Percentiles rank a stretch among this genome's conserved stretches.
Conservation (phyloP, 441 rosid genomes). For the Geranium incanum region DNA sequence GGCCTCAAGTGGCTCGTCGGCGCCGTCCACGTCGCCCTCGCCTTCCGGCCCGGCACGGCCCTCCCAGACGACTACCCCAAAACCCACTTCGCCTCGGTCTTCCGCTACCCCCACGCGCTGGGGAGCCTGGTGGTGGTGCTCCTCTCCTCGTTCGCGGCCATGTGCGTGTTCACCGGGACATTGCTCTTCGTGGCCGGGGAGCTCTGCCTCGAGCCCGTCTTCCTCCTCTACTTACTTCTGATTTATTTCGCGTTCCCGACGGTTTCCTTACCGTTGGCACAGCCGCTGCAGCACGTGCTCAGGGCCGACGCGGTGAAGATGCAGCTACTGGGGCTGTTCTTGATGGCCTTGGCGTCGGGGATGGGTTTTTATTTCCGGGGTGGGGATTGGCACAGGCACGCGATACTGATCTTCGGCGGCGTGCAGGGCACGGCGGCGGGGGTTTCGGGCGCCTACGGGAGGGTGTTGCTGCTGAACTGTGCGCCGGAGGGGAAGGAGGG, state of each 20-base stretch:
- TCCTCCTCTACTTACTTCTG: slow-evolving; percentile 36
- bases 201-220: slow-evolving; percentile 35
- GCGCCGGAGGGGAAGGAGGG: slow-evolving; percentile 50
- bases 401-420: slow-evolving; percentile 35
- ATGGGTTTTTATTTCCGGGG: slow-evolving; percentile 36
- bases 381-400: slow-evolving; percentile 31
- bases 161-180: slow-evolving; percentile 46
- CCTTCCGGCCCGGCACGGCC: slow-evolving; percentile 25
- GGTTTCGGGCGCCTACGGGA: slow-evolving; percentile 37
- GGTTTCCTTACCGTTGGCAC: slow-evolving; percentile 37
- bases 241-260: slow-evolving; percentile 42
- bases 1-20: slow-evolving; percentile 52
- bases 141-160: slow-evolving; percentile 43
- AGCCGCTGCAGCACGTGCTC: slow-evolving; percentile 33
- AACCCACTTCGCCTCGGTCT: slow-evolving; percentile 30
- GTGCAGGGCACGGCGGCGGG: slow-evolving; percentile 45
- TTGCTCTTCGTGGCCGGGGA: slow-evolving; percentile 36
- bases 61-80: slow-evolving; percentile 1
- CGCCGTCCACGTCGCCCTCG: slow-evolving; percentile 22
- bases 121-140: slow-evolving; percentile 33
- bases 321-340: slow-evolving; percentile 40
- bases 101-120: slow-evolving; percentile 38
- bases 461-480: slow-evolving; percentile 40
- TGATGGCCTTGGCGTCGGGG: slow-evolving; percentile 39
- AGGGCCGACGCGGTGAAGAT: slow-evolving; percentile 38